Evolutionary conservation across 2,329 filamentous ascomycete genomes (phyloP), one percentile per base, ranked within the genome.

Genomic region (Thermochaetoides dissita): DNA sequence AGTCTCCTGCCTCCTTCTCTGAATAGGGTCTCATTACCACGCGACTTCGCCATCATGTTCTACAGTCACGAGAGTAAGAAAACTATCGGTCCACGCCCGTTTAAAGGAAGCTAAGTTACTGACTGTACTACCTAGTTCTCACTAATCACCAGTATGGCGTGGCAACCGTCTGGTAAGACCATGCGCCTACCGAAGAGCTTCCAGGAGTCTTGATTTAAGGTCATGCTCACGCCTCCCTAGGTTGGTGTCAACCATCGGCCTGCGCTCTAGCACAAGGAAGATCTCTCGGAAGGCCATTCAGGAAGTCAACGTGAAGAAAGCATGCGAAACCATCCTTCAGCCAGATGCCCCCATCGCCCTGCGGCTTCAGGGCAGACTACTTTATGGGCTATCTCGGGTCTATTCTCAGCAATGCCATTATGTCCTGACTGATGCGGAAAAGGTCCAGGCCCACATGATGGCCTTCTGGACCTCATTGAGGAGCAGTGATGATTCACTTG

Each of bases 11-110:
- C 17, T 24, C 3, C 17, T 24, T 24, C 17, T 24, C 17, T 24
- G 17, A 24, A 24, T 3, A 24, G 17, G 17, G 5, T 24, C 4
- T 9, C 17, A 37, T 37, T 8, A 29, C 7, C 28, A 8, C 36
- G 7, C 36, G 28, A 10, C 6, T 35, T 35, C 6, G 34, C 10
- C 41, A 59, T 32, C 52, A 95, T 95, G 88, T 95, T 95, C 59
- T 96, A 94, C 66, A 93, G 84, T 54, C 85, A 94, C 64, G 88
- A 95, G 63, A 85, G 89, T 91, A 67, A 57, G 79, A 10, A 24
- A 9, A 8, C 6, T 30, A 2, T 24, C 5, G 9, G 6, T 0
- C 4, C 12, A 17, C 9, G 2, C 17, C 28, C 38, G 33, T 9
- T 56, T 63, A 36, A 65, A 52, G 12, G 12, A 4, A 5, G 6